Conservation (phyloP, 129 eudicot species). For the Lactuca sativa region DNA sequence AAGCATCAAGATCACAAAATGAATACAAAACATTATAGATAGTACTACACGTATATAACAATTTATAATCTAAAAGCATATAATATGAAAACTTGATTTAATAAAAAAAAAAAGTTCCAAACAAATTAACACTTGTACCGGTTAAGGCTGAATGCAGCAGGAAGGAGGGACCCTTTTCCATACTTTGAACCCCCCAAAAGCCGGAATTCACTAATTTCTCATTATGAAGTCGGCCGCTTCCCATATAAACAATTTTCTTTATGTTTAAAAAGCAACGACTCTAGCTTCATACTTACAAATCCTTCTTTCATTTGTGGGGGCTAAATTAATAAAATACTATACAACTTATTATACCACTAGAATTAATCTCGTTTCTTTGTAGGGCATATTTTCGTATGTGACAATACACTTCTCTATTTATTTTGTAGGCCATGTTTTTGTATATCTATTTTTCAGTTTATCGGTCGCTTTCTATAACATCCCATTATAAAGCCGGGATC, state of each 20-base stretch:
- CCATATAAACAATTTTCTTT: slow-evolving; percentile 12
- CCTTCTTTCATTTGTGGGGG: background rate
- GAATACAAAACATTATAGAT: too few relatives aligned
- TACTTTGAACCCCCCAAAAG: slow-evolving; percentile 4
- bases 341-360: background rate
- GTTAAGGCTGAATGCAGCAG: background rate
- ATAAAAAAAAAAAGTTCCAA: too few relatives aligned
- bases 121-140: background rate
- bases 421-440: background rate
- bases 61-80: too few relatives aligned
- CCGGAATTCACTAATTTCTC: slow-evolving; percentile 24
- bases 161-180: slow-evolving; percentile 8
- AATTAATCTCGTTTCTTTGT: background rate
- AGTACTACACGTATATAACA: too few relatives aligned
- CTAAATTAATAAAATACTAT: background rate
- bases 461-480: slow-evolving; percentile 17
- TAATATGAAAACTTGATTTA: too few relatives aligned
- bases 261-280: background rate
- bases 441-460: background rate
- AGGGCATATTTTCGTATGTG: background rate
- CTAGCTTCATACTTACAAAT: too few relatives aligned
- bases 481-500: background rate
- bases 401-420: too few relatives aligned
- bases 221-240: slow-evolving; percentile 34
- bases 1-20: too few relatives aligned